phyloP scores from a whole-genome alignment of 1,139 yeast genomes.

The Yamadazyma diddensiae region DNA sequence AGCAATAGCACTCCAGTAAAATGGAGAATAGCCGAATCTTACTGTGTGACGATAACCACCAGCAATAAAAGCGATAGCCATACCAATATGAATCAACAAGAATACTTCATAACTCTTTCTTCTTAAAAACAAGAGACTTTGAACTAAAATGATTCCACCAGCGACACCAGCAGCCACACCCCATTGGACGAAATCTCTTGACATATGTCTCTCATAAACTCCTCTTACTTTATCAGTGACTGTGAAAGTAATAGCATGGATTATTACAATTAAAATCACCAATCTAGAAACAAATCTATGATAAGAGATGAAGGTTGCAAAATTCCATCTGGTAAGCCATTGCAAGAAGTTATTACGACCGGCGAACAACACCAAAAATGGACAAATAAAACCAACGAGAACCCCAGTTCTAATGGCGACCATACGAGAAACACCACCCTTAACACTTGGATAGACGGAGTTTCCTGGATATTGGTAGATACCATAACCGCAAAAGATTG shows the following conservation, averaged over 20 bases:
- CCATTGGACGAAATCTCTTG: conserved; percentile 36
- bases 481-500: conserved; percentile 33
- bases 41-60: conserved; percentile 38
- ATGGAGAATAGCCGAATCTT: conserved; percentile 32
- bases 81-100: conserved; percentile 32
- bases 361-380: conserved; percentile 28
- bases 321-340: conserved; percentile 31
- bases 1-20: conserved; percentile 34
- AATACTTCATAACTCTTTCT: conserved; percentile 40
- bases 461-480: conserved; percentile 21
- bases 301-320: conserved; percentile 27
- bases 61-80: conserved; percentile 35
- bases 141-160: conserved; percentile 32
- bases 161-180: conserved; percentile 44
- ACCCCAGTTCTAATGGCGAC: conserved; percentile 34
- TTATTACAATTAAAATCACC: conserved; percentile 19
- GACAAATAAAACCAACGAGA: conserved; percentile 21
- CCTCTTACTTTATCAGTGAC: conserved; percentile 15
- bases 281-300: conserved; percentile 32
- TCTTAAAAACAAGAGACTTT: conserved; percentile 35
- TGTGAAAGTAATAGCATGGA: conserved; percentile 25
- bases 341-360: conserved; percentile 33
- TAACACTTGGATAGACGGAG: conserved; percentile 16
- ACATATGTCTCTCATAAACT: conserved; percentile 23
- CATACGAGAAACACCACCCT: conserved; percentile 13